Conservation (phyloP, 2,329 filamentous ascomycete species). For the Alternaria brassicae region DNA sequence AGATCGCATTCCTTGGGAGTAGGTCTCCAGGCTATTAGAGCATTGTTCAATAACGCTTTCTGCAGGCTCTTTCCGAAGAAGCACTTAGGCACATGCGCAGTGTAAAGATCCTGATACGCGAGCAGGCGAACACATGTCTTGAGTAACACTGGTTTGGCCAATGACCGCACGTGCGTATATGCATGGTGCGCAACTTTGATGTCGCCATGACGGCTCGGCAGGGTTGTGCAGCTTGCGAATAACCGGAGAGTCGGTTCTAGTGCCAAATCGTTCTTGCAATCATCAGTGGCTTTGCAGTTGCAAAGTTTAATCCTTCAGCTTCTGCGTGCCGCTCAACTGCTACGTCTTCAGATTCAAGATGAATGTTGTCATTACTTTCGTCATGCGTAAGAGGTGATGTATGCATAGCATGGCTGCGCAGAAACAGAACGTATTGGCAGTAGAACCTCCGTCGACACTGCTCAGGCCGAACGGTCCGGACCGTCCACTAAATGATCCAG, state of each 20-base stretch:
- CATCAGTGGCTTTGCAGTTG: not conserved
- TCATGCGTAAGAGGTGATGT: not conserved
- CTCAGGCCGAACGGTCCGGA: not conserved
- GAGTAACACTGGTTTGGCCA: slow-evolving; percentile 5
- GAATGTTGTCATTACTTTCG: not conserved
- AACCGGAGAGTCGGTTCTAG: slow-evolving; percentile 4
- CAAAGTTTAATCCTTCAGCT: slow-evolving; percentile 4
- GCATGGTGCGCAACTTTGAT: slow-evolving; percentile 19
- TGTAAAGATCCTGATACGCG: slow-evolving; percentile 6
- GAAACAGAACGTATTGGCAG: not conserved
- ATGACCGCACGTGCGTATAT: slow-evolving; percentile 12
- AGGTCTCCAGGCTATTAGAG: slow-evolving; percentile 6
- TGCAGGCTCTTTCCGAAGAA: slow-evolving; percentile 1
- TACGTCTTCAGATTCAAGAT: slow-evolving; percentile 3
- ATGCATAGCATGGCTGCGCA: not conserved
- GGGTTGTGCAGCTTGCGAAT: slow-evolving; percentile 6
- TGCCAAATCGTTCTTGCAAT: slow-evolving; percentile 6
- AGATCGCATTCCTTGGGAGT: not conserved
- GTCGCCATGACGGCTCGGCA: slow-evolving; percentile 11
- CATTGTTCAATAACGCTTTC: not conserved
- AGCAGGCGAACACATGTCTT: slow-evolving; percentile 3
- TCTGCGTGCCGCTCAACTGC: not conserved
- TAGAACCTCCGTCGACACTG: not conserved
- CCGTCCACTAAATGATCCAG: not conserved
- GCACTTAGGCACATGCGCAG: slow-evolving; percentile 7